These are phyloP conservation scores for Cenchrus fungigraminus DNA, from an alignment of 176 grass and related monocot genomes.

Conservation along the genomic window DNA sequence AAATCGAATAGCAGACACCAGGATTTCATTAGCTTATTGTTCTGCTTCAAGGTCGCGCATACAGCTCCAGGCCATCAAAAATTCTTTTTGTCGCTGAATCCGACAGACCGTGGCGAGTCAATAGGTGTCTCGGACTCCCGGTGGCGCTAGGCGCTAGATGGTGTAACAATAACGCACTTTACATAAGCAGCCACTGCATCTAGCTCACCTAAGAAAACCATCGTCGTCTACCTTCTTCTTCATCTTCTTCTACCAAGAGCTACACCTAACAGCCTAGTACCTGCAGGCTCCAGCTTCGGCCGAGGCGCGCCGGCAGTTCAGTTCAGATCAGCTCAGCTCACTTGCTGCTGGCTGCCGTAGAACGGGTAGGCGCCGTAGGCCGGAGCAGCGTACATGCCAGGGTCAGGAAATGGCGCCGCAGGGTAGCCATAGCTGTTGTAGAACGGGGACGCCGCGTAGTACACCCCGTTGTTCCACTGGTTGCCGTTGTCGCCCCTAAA, in stretches of 20 bases:
- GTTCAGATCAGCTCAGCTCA: constrained; percentile 76
- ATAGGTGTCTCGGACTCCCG: constrained; percentile 30
- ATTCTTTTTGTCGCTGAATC: constrained; percentile 30
- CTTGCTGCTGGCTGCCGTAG: constrained; percentile 87
- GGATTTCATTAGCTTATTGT: constrained; percentile 57
- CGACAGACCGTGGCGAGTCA: constrained; percentile 41
- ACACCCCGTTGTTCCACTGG: constrained; percentile 91
- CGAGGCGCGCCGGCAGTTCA: neutral
- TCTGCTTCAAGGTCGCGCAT: constrained; percentile 45
- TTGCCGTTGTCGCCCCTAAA: constrained; percentile 65
- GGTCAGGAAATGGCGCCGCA: constrained; percentile 72
- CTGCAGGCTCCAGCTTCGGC: constrained; percentile 9
- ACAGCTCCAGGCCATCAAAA: constrained; percentile 56
- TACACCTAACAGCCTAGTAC: constrained; percentile 54
- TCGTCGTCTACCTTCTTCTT: constrained; percentile 45
- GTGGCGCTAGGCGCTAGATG: constrained; percentile 49
- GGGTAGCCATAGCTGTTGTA: constrained; percentile 90
- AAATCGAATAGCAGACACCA: constrained; percentile 19
- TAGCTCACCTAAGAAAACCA: constrained; percentile 72
- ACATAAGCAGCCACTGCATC: constrained; percentile 62
- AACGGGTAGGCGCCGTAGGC: constrained; percentile 82
- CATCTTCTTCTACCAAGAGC: constrained; percentile 45
- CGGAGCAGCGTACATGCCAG: constrained; percentile 77
- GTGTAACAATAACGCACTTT: constrained; percentile 57
- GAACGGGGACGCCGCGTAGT: constrained; percentile 68